Conservation (phyloP, 1,284 basidiomycete species). For the Naganishia cerealis region DNA sequence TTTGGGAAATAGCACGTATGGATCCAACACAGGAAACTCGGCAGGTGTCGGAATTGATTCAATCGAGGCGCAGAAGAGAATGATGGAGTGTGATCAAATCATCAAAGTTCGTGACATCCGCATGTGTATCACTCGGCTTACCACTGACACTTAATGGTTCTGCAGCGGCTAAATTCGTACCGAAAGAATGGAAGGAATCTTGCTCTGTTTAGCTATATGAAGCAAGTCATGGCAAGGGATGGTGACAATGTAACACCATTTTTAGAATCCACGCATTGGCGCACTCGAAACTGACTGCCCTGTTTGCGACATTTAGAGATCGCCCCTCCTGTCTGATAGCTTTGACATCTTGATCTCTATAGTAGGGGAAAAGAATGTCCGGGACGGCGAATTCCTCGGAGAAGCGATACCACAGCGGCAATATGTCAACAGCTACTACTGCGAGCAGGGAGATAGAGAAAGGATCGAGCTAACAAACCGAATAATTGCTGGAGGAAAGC, state of each 20-base stretch:
- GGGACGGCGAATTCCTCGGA: constrained; percentile 47
- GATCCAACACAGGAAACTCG: constrained; percentile 25
- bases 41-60: constrained; percentile 58
- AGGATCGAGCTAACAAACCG: constrained; percentile 38
- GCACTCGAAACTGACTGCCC: constrained; percentile 11
- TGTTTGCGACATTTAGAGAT: constrained; percentile 23
- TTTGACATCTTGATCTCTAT: constrained; percentile 55
- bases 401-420: constrained; percentile 50
- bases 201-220: constrained; percentile 33
- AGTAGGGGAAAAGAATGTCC: constrained; percentile 44
- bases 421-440: constrained; percentile 57
- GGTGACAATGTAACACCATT: constrained; percentile 44
- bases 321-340: constrained; percentile 43
- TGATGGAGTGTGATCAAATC: constrained; percentile 89
- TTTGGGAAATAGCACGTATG: constrained; percentile 7
- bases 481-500: constrained; percentile 45
- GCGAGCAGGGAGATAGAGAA: constrained; percentile 32
- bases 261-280: constrained; percentile 44
- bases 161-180: constrained; percentile 45
- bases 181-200: constrained; percentile 33
- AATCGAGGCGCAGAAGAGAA: constrained; percentile 77
- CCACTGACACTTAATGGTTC: constrained; percentile 5
- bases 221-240: constrained; percentile 28
- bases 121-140: not conserved
- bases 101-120: constrained; percentile 66